Percentiles rank a stretch among this genome's conserved stretches.
These are phyloP conservation scores for Neopestalotiopsis sp. DNA, from an alignment of 2,329 filamentous ascomycete genomes.

Conservation along the genomic window DNA sequence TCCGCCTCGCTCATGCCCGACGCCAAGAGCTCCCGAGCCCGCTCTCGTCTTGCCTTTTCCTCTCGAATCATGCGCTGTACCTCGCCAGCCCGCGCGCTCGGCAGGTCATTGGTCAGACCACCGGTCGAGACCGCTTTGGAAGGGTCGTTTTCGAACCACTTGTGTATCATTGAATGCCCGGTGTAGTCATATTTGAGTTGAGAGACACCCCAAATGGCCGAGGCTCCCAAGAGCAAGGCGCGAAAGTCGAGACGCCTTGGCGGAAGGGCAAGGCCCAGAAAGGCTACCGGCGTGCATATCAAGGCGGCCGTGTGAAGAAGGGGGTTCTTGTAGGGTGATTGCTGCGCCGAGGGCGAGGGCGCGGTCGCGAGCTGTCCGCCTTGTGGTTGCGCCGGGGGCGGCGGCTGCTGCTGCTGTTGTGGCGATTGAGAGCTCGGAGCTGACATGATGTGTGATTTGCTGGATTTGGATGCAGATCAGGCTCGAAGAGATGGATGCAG, in stretches of 20 bases:
- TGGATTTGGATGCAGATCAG: not conserved
- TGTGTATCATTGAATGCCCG: constrained; percentile 56
- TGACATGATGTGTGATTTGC: constrained; percentile 2
- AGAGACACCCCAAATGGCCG: constrained; percentile 59
- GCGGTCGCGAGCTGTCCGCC: constrained; percentile 20
- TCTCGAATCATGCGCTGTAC: constrained; percentile 53
- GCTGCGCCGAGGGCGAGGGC: constrained; percentile 21
- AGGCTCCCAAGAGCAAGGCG: constrained; percentile 53
- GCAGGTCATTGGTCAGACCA: constrained; percentile 42
- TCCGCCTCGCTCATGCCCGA: constrained; percentile 30
- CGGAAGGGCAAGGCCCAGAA: constrained; percentile 55
- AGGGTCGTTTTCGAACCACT: constrained; percentile 39
- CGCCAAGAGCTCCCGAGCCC: constrained; percentile 31
- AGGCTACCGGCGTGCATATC: constrained; percentile 51
- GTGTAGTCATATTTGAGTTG: constrained; percentile 63
- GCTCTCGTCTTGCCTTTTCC: constrained; percentile 44
- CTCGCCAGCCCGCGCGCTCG: constrained; percentile 61
- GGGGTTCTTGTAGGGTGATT: constrained; percentile 33
- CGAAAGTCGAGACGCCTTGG: constrained; percentile 58
- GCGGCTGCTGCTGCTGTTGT: constrained; percentile 1
- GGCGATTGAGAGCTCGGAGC: constrained; percentile 14
- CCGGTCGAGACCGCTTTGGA: not conserved
- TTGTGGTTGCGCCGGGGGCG: constrained; percentile 1
- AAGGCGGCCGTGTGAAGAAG: constrained; percentile 54
- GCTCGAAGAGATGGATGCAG: not conserved